phyloP scores from a whole-genome alignment of 2,329 filamentous ascomycete species.

The Paraconiothyrium brasiliense region DNA sequence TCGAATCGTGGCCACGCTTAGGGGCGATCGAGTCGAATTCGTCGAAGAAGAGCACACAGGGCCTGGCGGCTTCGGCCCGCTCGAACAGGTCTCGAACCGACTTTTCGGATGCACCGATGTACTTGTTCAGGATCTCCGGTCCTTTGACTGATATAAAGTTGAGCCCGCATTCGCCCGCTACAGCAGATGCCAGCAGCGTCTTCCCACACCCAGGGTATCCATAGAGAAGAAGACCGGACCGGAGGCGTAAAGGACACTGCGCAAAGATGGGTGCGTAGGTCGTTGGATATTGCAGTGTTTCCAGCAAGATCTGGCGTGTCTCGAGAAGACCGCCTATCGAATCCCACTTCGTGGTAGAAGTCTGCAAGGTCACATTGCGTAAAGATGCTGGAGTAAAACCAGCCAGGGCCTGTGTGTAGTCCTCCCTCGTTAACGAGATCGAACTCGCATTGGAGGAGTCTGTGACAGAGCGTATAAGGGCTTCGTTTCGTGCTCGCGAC shows the following conservation, averaged over 20 bases:
- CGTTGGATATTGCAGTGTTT: slow-evolving; percentile 95
- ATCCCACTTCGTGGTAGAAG: slow-evolving; percentile 89
- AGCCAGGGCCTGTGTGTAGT: slow-evolving; percentile 85
- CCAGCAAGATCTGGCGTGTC: slow-evolving; percentile 89
- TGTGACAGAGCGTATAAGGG: slow-evolving; percentile 82
- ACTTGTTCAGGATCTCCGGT: slow-evolving; percentile 98
- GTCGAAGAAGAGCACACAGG: slow-evolving; percentile 97
- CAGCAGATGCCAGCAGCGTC: slow-evolving; percentile 91
- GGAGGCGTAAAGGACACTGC: slow-evolving; percentile 91
- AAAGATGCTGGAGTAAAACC: slow-evolving; percentile 96
- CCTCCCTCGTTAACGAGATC: slow-evolving; percentile 73
- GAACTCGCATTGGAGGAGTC: slow-evolving; percentile 44
- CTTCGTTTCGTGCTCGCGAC: slow-evolving; percentile 87
- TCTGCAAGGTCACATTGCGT: slow-evolving; percentile 92
- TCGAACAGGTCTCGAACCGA: slow-evolving; percentile 95
- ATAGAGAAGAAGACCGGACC: slow-evolving; percentile 91
- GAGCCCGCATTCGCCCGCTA: slow-evolving; percentile 96
- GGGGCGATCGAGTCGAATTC: slow-evolving; percentile 98
- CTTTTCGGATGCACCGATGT: slow-evolving; percentile 97
- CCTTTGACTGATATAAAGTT: slow-evolving; percentile 99
- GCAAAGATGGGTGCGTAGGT: slow-evolving; percentile 98
- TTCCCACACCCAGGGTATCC: slow-evolving; percentile 97
- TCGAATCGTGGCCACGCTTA: slow-evolving; percentile 95
- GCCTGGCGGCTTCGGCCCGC: slow-evolving; percentile 86
- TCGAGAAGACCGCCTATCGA: slow-evolving; percentile 88